These are phyloP conservation scores for Magnolia sinica DNA, from an alignment of 164 flowering plant genomes.

Conservation along the genomic window DNA sequence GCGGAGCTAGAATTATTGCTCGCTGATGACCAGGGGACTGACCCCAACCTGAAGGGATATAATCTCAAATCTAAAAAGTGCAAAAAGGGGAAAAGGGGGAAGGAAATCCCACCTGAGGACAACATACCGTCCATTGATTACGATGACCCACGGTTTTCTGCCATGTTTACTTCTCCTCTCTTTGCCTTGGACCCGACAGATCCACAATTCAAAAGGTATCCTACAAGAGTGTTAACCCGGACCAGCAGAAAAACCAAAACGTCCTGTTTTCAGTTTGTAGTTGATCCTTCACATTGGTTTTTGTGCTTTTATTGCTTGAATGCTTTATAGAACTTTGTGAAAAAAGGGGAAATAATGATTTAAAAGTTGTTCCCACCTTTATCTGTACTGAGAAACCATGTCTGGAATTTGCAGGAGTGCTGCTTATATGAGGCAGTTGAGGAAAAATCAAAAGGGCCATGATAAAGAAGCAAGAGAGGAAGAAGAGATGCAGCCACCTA, in stretches of 20 bases:
- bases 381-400: not conserved
- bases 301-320: not conserved
- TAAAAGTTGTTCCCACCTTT: not conserved
- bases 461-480: slow-evolving; percentile 7
- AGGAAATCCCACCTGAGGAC: slow-evolving; percentile 45
- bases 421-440: slow-evolving; percentile 59
- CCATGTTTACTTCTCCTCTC: slow-evolving; percentile 46
- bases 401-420: slow-evolving; percentile 68
- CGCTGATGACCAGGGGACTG: slow-evolving; percentile 67
- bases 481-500: slow-evolving; percentile 9
- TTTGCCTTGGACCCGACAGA: slow-evolving; percentile 93
- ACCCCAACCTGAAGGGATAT: slow-evolving; percentile 57
- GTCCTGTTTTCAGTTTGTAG: not conserved
- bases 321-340: not conserved
- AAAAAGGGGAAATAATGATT: not conserved
- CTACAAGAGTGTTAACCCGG: not conserved
- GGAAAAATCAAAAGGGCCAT: slow-evolving; percentile 38
- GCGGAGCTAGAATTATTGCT: slow-evolving; percentile 86
- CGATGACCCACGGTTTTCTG: slow-evolving; percentile 71
- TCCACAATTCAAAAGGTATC: slow-evolving; percentile 81
- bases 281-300: not conserved
- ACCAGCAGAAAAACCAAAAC: not conserved
- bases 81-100: slow-evolving; percentile 50
- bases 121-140: slow-evolving; percentile 54
- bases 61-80: slow-evolving; percentile 62